Percentiles rank a stretch among this genome's conserved stretches.
Conservation (phyloP, 1,139 yeast genomes). For the Lodderomyces elongisporus region DNA sequence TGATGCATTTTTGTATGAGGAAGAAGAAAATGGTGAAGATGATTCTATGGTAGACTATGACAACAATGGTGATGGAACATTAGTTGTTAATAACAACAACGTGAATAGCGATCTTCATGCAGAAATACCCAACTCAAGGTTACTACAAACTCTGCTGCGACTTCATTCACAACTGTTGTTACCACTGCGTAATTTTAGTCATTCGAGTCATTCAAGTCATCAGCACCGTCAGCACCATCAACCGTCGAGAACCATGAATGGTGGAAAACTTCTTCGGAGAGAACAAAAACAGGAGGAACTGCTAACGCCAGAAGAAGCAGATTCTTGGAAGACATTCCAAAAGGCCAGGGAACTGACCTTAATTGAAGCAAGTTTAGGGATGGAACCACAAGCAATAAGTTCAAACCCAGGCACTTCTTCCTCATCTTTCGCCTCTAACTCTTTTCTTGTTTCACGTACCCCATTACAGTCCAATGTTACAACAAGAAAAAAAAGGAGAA, state of each 20-base stretch:
- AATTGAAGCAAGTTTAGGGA: constrained; percentile 3
- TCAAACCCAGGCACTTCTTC: too few species aligned
- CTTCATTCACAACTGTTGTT: too few species aligned
- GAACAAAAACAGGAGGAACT: constrained; percentile 29
- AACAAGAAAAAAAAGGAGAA: too few species aligned
- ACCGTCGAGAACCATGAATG: constrained; percentile 25
- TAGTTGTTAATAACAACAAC: too few species aligned
- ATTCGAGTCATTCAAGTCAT: too few species aligned
- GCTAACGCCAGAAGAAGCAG: constrained; percentile 32
- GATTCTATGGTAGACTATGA: constrained; percentile 1
- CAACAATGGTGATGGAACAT: not conserved
- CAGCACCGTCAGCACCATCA: constrained; percentile 1
- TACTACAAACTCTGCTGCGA: too few species aligned
- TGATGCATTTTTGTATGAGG: constrained; percentile 27
- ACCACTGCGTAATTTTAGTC: too few species aligned
- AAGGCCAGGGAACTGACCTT: constrained; percentile 14
- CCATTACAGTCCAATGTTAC: not conserved
- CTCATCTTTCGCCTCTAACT: not conserved
- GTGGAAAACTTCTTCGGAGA: constrained; percentile 37
- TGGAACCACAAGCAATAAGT: not conserved
- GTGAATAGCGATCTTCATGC: too few species aligned
- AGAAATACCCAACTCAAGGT: constrained; percentile 1
- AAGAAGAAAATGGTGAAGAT: constrained; percentile 9
- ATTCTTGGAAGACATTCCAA: constrained; percentile 40
- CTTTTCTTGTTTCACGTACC: not conserved